Conservation (phyloP, 768 basidiomycete genomes). For the Hygrophorus pudorinus region DNA sequence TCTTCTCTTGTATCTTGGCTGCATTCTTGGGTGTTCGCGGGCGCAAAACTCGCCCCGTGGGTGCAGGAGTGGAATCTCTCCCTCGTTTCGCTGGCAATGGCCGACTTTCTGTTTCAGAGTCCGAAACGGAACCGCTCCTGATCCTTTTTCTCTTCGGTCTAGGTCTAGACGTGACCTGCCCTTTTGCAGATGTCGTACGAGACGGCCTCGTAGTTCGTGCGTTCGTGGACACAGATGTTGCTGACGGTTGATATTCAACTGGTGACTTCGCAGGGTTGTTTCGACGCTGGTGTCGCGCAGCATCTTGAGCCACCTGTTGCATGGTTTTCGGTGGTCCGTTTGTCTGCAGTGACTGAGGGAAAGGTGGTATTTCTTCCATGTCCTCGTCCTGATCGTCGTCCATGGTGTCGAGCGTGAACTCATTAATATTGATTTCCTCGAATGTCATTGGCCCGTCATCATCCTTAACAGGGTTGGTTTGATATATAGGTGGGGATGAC, state of each 20-base stretch:
- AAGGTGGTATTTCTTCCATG: slow-evolving; percentile 14
- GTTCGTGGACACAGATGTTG: slow-evolving; percentile 1
- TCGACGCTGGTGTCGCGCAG: slow-evolving; percentile 10
- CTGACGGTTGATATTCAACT: neutral
- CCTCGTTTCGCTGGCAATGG: slow-evolving; percentile 13
- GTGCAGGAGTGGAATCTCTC: slow-evolving; percentile 8
- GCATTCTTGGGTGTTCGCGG: slow-evolving; percentile 46
- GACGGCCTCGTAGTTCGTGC: slow-evolving; percentile 2
- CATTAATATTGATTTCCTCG: slow-evolving; percentile 16
- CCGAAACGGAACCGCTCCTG: slow-evolving; percentile 6
- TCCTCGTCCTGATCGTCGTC: slow-evolving; percentile 25
- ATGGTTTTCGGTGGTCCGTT: slow-evolving; percentile 44
- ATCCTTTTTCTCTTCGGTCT: slow-evolving; percentile 12
- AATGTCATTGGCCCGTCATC: slow-evolving; percentile 12
- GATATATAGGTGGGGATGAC: slow-evolving; percentile 8
- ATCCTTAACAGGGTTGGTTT: slow-evolving; percentile 9
- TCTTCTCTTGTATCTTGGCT: slow-evolving; percentile 37
- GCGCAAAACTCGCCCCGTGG: slow-evolving; percentile 43
- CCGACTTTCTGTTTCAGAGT: neutral
- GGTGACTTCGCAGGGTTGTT: neutral
- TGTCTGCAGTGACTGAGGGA: neutral
- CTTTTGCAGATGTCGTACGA: neutral
- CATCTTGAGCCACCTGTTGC: slow-evolving; percentile 51
- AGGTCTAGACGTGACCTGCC: slow-evolving; percentile 9
- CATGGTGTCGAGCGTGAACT: slow-evolving; percentile 29